phyloP scores from a whole-genome alignment of 1,284 basidiomycete genomes.

The Afroboletus lepidellus region DNA sequence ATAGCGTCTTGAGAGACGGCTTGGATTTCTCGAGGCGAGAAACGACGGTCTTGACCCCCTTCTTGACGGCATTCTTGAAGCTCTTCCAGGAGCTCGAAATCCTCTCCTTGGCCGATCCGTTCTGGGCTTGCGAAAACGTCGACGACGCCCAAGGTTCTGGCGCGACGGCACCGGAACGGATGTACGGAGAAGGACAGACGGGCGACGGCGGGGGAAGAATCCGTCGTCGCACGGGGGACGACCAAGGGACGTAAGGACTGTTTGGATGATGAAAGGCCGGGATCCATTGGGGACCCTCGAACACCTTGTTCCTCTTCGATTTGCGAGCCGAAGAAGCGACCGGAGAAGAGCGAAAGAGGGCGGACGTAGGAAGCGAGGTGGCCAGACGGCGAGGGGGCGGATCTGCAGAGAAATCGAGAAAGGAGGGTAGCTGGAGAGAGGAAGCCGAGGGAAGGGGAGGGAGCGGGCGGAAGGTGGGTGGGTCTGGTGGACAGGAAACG shows the following conservation, averaged over 20 bases:
- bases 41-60: slow-evolving; percentile 22
- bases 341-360: slow-evolving; percentile 19
- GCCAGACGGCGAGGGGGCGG: slow-evolving; percentile 6
- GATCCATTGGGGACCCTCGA: slow-evolving; percentile 35
- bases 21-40: slow-evolving; percentile 18
- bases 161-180: slow-evolving; percentile 39
- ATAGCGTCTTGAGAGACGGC: slow-evolving; percentile 9
- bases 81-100: slow-evolving; percentile 34
- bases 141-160: slow-evolving; percentile 38
- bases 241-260: slow-evolving; percentile 49
- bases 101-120: slow-evolving; percentile 23
- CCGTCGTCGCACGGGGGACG: slow-evolving; percentile 36
- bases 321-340: slow-evolving; percentile 18
- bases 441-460: slow-evolving; percentile 37
- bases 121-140: slow-evolving; percentile 19
- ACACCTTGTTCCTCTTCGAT: slow-evolving; percentile 26
- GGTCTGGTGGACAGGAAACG: slow-evolving; percentile 15
- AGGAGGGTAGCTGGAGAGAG: slow-evolving; percentile 39
- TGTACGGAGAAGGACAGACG: slow-evolving; percentile 26
- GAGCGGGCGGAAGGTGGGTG: slow-evolving; percentile 28
- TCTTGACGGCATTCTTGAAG: slow-evolving; percentile 27
- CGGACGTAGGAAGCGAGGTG: slow-evolving; percentile 14
- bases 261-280: slow-evolving; percentile 45
- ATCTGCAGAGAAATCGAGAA: slow-evolving; percentile 32
- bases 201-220: slow-evolving; percentile 36